Percentiles rank a stretch among this genome's conserved stretches.
These are phyloP conservation scores for Blastocystis sp. DNA, from an alignment of 352 stramenopile genomes.

Conservation along the genomic window DNA sequence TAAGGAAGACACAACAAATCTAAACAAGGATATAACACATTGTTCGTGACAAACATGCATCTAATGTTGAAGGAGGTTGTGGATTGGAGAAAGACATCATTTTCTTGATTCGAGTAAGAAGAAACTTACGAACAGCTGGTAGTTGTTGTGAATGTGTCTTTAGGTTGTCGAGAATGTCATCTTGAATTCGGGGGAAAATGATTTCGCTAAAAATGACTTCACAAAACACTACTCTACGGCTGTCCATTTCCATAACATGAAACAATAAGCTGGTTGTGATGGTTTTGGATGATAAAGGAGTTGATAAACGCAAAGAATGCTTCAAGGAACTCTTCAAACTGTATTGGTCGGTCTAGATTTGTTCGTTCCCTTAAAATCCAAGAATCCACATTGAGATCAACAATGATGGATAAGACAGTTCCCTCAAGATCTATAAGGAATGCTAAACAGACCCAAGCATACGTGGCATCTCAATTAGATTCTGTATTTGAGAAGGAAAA, in stretches of 20 bases:
- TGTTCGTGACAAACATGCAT: slow-evolving; percentile 28
- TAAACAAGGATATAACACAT: slow-evolving; percentile 46
- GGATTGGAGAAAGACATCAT: background rate
- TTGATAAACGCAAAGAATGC: slow-evolving; percentile 23
- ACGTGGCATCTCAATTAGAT: background rate
- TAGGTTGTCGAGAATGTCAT: slow-evolving; percentile 22
- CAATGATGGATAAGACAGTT: slow-evolving; percentile 18
- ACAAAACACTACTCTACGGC: background rate
- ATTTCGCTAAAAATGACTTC: slow-evolving; percentile 2
- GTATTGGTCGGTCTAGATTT: background rate
- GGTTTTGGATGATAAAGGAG: slow-evolving; percentile 40
- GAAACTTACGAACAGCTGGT: slow-evolving; percentile 4
- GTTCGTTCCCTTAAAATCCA: slow-evolving; percentile 19
- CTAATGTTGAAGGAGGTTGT: background rate
- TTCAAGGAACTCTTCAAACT: slow-evolving; percentile 22
- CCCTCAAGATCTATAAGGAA: slow-evolving; percentile 11
- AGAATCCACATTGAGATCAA: slow-evolving; percentile 46
- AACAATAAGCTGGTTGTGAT: slow-evolving; percentile 39
- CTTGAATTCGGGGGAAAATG: background rate
- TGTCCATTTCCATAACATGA: background rate
- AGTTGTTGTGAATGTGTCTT: slow-evolving; percentile 29
- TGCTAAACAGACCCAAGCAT: background rate
- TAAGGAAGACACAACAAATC: background rate
- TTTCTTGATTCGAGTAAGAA: slow-evolving; percentile 11
- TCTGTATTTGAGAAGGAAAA: background rate